A percentile compares a stretch with the other conserved stretches of the same genome.
Conservation (phyloP, 2,329 filamentous ascomycete species). For the Calonectria montana region DNA sequence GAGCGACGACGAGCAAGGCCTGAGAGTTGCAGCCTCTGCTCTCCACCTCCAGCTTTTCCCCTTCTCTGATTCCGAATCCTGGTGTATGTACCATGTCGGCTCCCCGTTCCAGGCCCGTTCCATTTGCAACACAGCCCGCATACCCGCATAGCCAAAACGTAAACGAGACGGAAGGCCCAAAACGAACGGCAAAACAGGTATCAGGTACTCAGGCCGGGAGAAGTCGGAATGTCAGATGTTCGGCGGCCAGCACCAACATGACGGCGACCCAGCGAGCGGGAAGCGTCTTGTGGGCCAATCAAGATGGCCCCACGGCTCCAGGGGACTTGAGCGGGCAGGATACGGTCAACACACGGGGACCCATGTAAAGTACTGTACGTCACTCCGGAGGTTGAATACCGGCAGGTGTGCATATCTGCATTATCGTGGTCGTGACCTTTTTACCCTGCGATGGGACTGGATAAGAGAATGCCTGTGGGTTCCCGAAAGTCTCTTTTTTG, state of each 20-base stretch:
- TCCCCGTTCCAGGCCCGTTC: slow-evolving; percentile 22
- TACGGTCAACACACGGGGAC: slow-evolving; percentile 15
- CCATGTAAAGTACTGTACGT: slow-evolving; percentile 30
- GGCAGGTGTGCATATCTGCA: slow-evolving; percentile 29
- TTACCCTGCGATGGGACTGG: slow-evolving; percentile 27
- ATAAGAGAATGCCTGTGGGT: slow-evolving; percentile 8
- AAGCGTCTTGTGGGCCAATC: slow-evolving; percentile 22
- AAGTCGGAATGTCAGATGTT: slow-evolving; percentile 33
- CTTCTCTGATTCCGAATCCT: slow-evolving; percentile 11
- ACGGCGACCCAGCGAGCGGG: slow-evolving; percentile 15
- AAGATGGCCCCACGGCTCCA: slow-evolving; percentile 1
- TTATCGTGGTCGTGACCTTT: slow-evolving; percentile 39
- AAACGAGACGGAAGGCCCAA: slow-evolving; percentile 35
- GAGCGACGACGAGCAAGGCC: background rate
- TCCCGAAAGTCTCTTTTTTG: slow-evolving; percentile 13
- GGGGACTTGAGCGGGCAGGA: background rate
- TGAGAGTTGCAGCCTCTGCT: background rate
- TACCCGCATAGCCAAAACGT: slow-evolving; percentile 39
- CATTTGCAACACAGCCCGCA: slow-evolving; percentile 27
- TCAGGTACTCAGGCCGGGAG: slow-evolving; percentile 25
- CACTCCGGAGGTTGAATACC: slow-evolving; percentile 36
- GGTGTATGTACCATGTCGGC: slow-evolving; percentile 6
- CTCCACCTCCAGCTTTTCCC: background rate
- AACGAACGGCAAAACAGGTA: slow-evolving; percentile 28
- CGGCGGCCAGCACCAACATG: slow-evolving; percentile 10